Conservation (phyloP, 2,329 filamentous ascomycete genomes). For the Diaporthe sp. region DNA sequence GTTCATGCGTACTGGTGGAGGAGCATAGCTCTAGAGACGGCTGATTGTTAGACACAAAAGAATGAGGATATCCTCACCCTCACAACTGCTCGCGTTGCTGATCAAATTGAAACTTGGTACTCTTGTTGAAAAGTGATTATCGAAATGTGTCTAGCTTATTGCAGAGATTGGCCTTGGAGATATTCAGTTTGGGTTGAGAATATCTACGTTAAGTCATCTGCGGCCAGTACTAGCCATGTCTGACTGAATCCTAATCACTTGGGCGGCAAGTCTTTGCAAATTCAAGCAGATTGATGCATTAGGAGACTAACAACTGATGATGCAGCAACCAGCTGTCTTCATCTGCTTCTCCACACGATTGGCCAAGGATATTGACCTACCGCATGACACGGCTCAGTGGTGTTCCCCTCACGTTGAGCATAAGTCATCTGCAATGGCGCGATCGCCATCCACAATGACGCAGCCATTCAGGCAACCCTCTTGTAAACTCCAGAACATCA, state of each 20-base stretch:
- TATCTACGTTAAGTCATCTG: too few species aligned
- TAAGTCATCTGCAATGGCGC: conserved; percentile 28
- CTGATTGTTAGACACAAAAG: neutral
- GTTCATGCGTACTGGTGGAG: conserved; percentile 57
- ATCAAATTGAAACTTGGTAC: neutral
- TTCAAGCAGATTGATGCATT: neutral
- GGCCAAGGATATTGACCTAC: neutral
- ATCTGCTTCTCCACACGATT: neutral
- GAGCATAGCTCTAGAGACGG: neutral
- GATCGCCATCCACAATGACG: conserved; percentile 35
- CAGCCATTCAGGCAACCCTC: neutral
- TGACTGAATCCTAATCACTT: too few species aligned
- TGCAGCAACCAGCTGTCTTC: neutral
- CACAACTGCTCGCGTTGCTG: neutral
- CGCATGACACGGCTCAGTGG: neutral
- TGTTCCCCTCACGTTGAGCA: conserved; percentile 8
- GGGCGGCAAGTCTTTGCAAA: neutral
- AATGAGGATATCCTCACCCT: neutral
- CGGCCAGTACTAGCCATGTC: neutral
- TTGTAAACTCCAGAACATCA: neutral
- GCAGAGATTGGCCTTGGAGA: too few species aligned
- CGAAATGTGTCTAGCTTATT: too few species aligned
- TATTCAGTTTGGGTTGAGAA: too few species aligned
- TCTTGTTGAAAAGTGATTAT: neutral
- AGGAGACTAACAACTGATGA: neutral